phyloP scores from a whole-genome alignment of 2,329 filamentous ascomycete genomes.

The Aspergillus neotritici region DNA sequence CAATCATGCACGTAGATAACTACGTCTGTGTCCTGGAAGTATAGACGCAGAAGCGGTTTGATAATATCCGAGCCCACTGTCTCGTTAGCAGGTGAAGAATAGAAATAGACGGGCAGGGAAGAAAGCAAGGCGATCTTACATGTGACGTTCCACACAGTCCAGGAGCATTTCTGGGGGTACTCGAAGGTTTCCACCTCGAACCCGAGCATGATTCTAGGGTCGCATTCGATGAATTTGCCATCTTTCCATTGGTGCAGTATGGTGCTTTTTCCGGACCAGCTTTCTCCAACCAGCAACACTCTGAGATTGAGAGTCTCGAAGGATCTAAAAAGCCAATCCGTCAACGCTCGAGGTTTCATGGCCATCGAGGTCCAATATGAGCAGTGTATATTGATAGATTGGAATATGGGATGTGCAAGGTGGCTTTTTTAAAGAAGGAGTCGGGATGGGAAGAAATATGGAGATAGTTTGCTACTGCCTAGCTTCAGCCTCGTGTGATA shows the following conservation, averaged over 20 bases:
- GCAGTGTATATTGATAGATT: too few relatives aligned
- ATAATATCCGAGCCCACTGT: constrained; percentile 2
- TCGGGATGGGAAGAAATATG: too few relatives aligned
- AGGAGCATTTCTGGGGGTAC: constrained; percentile 2
- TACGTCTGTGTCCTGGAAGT: not conserved
- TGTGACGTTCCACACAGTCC: constrained; percentile 4
- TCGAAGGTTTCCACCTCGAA: constrained; percentile 3
- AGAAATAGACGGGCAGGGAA: too few relatives aligned
- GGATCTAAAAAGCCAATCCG: constrained; percentile 1
- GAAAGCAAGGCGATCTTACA: not conserved
- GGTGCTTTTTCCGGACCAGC: constrained; percentile 1
- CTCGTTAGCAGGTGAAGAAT: not conserved
- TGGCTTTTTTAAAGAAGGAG: too few relatives aligned
- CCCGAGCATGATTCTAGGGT: constrained; percentile 1
- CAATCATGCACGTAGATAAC: constrained; percentile 5
- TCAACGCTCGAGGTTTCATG: too few relatives aligned
- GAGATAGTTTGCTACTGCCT: too few relatives aligned
- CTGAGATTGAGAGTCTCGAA: not conserved
- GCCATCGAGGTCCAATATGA: too few relatives aligned
- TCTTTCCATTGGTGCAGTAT: constrained; percentile 3
- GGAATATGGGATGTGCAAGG: too few relatives aligned
- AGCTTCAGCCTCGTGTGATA: too few relatives aligned
- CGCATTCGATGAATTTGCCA: not conserved
- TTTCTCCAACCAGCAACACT: constrained; percentile 2
- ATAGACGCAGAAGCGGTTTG: not conserved